A percentile compares a stretch with the other conserved stretches of the same genome.
These are phyloP conservation scores for Melocanna baccifera DNA, from an alignment of 176 grass and related monocot species.

Conservation along the genomic window DNA sequence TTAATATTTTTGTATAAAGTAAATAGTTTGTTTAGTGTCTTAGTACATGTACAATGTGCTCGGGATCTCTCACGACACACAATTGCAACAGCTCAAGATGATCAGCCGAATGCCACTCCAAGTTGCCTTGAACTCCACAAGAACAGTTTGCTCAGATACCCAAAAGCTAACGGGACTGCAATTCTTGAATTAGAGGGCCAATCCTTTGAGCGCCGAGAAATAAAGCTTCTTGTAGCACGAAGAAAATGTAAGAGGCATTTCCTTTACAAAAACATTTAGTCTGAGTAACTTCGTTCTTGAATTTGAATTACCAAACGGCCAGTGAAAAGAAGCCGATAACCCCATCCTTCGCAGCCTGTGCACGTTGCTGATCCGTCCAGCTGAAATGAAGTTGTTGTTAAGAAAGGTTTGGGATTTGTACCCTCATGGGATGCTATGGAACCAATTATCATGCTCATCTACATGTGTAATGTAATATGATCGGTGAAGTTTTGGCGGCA, in stretches of 20 bases:
- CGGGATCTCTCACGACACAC: neutral
- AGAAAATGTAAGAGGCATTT: neutral
- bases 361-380: slow-evolving; percentile 92
- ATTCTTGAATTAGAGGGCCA: slow-evolving; percentile 70
- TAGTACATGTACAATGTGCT: too few relatives aligned
- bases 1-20: too few relatives aligned
- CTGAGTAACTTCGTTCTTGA: neutral
- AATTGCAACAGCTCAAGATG: neutral
- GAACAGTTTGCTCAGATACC: neutral
- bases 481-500: neutral
- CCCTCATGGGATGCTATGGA: neutral
- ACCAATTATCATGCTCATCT: neutral
- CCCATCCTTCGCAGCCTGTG: slow-evolving; percentile 61
- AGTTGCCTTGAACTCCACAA: neutral
- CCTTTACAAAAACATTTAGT: neutral
- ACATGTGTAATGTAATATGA: neutral
- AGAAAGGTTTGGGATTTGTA: neutral
- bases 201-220: slow-evolving; percentile 77
- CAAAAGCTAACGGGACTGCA: slow-evolving; percentile 41
- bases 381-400: slow-evolving; percentile 31
- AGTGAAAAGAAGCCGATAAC: slow-evolving; percentile 81
- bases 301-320: slow-evolving; percentile 69
- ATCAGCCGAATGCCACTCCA: neutral
- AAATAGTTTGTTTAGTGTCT: too few relatives aligned
- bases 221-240: slow-evolving; percentile 65